Evolutionary conservation across 2,329 filamentous ascomycete genomes (phyloP), one percentile per base, ranked within the genome.

Genomic region (Ceratocystis papillata): DNA sequence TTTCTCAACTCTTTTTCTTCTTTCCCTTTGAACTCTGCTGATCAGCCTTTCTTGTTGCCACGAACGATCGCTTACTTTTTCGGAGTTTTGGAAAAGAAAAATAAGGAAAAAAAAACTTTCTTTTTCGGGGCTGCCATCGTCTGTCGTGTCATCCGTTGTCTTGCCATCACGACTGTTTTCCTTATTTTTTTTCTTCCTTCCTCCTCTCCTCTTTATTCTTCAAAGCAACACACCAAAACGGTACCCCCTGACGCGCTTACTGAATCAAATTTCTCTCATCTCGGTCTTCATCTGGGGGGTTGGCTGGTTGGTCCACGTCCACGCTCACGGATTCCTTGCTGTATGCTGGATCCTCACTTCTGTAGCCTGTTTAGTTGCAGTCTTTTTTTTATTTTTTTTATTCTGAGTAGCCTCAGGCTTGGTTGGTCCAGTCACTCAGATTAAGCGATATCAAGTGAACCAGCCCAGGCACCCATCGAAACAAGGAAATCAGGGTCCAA

Each of bases 291-390:
- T 50, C 45, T 59, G 28, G 55, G 28, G 25, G 48, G 48, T 8
- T 48, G n/a, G 20, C 17, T 53, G 22, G 25, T 25, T 37, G 28
- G 55, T 8, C 33, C 37, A 15, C 25, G 25, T 37, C 37, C 55
- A 37, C 28, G 15, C n/a, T 59, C 25, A 37, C 28, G 15, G 25
- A 28, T 28, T 37, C 55, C 3, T 8, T n/a, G 55, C 33, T 37
- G 2, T 57, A n/a, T 30, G 28, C 53, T n/a, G 17, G 55, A 20
- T 37, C 55, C 55, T 59, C 55, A 37, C 12, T 59, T 59, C n/a
- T 59, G 55, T 59, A 59, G 55, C 55, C 55, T n/a, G 55, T 59
- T 59, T 59, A 37, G 55, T 59, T 37, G 17, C 55, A 8, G 28
- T 30, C 55, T 30, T n/a, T 37, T 57, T n/a, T 33, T 20, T 12